A percentile compares a stretch with the other conserved stretches of the same genome.
phyloP scores from a whole-genome alignment of 2,329 filamentous ascomycete species.

The Ascosphaera acerosa region DNA sequence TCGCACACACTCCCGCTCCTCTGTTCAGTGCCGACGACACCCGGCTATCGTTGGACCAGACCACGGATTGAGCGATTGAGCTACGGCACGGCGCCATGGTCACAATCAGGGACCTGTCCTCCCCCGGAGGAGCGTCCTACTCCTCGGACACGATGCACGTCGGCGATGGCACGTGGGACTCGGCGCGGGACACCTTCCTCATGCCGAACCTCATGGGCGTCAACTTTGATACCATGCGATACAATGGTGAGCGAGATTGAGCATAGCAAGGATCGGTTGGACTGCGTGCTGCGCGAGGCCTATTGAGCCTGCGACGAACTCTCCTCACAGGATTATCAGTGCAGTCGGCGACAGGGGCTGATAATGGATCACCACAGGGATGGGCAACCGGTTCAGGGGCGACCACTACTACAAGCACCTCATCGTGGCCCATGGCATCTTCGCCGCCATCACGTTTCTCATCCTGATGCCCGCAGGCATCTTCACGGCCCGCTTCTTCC shows the following conservation, averaged over 20 bases:
- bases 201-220: constrained; percentile 37
- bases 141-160: constrained; percentile 35
- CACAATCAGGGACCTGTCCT: constrained; percentile 19
- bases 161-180: constrained; percentile 42
- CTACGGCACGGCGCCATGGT: constrained; percentile 9
- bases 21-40: too few relatives aligned
- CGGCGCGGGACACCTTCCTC: constrained; percentile 34
- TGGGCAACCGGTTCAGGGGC: constrained; percentile 39
- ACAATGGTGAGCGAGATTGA: constrained; percentile 38
- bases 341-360: too few relatives aligned
- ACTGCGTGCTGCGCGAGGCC: too few relatives aligned
- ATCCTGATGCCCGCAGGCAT: constrained; percentile 33
- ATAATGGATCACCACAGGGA: too few relatives aligned
- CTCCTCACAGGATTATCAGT: too few relatives aligned
- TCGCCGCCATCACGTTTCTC: constrained; percentile 36
- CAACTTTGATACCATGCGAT: constrained; percentile 40
- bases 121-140: constrained; percentile 36
- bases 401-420: constrained; percentile 32
- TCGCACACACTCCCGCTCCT: too few relatives aligned
- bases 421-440: constrained; percentile 32
- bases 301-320: too few relatives aligned
- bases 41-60: too few relatives aligned
- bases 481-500: constrained; percentile 34
- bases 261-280: too few relatives aligned
- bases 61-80: constrained; percentile 3